These are phyloP conservation scores for Pachysandra terminalis DNA, from an alignment of 164 flowering plant genomes.

Conservation along the genomic window DNA sequence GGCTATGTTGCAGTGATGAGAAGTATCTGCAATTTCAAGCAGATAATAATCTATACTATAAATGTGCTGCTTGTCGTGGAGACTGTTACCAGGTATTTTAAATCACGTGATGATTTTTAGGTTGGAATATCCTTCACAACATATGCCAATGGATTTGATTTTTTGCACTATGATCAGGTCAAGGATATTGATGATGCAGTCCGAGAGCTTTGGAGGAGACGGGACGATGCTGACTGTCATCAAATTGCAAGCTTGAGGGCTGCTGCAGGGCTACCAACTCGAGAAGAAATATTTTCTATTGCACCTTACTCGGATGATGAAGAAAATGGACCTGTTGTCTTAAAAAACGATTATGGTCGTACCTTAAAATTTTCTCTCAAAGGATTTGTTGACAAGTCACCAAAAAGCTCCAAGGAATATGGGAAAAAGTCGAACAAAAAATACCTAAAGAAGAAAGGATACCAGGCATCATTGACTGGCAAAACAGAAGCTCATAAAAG, in stretches of 20 bases:
- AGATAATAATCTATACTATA: conserved; percentile 79
- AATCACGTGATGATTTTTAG: conserved; percentile 1
- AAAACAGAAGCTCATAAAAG: conserved; percentile 30
- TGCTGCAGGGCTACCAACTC: conserved; percentile 92
- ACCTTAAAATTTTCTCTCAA: conserved; percentile 74
- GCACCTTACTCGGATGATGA: conserved; percentile 95
- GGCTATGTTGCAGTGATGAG: conserved; percentile 75
- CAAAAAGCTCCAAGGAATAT: conserved; percentile 60
- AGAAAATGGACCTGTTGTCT: conserved; percentile 47
- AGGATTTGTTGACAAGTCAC: conserved; percentile 61
- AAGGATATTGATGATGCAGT: conserved; percentile 88
- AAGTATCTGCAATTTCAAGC: conserved; percentile 88
- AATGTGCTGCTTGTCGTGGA: conserved; percentile 96
- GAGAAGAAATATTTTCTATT: conserved; percentile 82
- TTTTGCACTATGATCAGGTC: conserved; percentile 39
- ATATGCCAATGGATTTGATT: not conserved
- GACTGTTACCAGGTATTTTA: conserved; percentile 79
- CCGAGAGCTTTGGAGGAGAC: conserved; percentile 92
- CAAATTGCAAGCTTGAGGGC: conserved; percentile 83
- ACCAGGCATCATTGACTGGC: conserved; percentile 23
- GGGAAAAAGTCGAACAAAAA: conserved; percentile 65
- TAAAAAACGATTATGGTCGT: conserved; percentile 61
- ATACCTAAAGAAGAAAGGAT: conserved; percentile 52
- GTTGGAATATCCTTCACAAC: not conserved
- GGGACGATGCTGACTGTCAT: conserved; percentile 70